A percentile compares a stretch with the other conserved stretches of the same genome.
These are phyloP conservation scores for Dendrobium chrysotoxum DNA, from an alignment of 106 monocot species.

Conservation along the genomic window DNA sequence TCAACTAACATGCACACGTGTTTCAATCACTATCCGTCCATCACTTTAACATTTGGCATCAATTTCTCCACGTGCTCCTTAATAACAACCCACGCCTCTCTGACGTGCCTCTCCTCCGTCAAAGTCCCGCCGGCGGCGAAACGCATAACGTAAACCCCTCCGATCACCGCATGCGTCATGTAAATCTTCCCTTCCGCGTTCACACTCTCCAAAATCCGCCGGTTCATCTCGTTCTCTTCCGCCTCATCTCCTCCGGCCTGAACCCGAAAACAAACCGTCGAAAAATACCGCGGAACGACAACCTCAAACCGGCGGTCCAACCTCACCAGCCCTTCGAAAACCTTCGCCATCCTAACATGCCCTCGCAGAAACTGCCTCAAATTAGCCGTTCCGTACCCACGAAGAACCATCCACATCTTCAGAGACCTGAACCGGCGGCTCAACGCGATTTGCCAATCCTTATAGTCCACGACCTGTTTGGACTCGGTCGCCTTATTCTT, in stretches of 20 bases:
- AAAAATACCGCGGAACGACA: constrained; percentile 34
- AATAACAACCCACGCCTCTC: constrained; percentile 29
- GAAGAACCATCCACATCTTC: constrained; percentile 45
- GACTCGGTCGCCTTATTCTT: constrained; percentile 44
- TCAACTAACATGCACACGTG: too few relatives aligned
- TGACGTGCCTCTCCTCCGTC: constrained; percentile 42
- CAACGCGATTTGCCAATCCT: constrained; percentile 58
- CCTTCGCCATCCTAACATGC: constrained; percentile 45
- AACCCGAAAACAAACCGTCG: constrained; percentile 41
- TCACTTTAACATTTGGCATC: neutral
- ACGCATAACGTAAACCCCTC: constrained; percentile 36
- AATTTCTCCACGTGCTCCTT: constrained; percentile 23
- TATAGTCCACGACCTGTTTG: constrained; percentile 41
- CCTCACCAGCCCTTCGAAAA: constrained; percentile 32
- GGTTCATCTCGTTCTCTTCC: constrained; percentile 20
- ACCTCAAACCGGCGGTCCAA: constrained; percentile 51
- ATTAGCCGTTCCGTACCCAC: constrained; percentile 40
- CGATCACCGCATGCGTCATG: constrained; percentile 43
- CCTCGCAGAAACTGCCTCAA: constrained; percentile 17
- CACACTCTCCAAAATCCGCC: constrained; percentile 19
- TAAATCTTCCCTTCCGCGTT: constrained; percentile 21
- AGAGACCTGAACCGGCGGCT: constrained; percentile 41
- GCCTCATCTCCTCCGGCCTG: neutral
- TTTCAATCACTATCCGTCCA: neutral
- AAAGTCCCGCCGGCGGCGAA: constrained; percentile 47